Base-by-base conservation (phyloP, 495 filamentous ascomycete species). In the Penicillium fimorum region DNA sequence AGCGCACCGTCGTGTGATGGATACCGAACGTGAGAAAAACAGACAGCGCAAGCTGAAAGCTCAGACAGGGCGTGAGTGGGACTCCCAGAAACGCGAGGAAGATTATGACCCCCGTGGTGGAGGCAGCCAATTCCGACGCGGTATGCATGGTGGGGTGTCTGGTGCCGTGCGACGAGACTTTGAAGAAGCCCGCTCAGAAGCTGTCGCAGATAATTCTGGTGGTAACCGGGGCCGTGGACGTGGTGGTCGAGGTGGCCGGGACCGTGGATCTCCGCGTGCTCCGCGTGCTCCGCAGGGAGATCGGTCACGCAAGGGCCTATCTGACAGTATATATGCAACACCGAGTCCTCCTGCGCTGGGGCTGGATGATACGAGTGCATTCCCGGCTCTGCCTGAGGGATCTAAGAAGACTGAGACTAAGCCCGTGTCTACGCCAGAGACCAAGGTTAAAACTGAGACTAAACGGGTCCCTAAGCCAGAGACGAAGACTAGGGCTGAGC, bases 11-110 rank as follows among this genome's bases (percentile, higher is more conserved):
- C 74, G 78, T 32, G 74, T 81, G 38, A 85, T 88, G 85, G 85
- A 87, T 61, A 77, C 73, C 27, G 89, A 92, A 67, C 71, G 89
- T 20, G 88, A 90, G 63, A 80, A 80, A 59, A 92, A 92, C 58
- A 71, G 87, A 33, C 75, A 81, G 63, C 73, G 89, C 51, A 92
- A 92, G 63, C 70, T 92, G 18, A 78, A 83, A 25, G 85, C 87
- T 13, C 68, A 84, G 38, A 77, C 73, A 0, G 87, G 82, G 3
- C 73, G 89, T 41, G 89, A 92, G 67, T 92, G 89, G 89, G 89
- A 92, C 74, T 78, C 79, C 15, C 81, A 85, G 58, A 92, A 92
- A 67, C 79, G 79, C 22, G 87, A 90, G 58, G 82, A 84, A 17
- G 80, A 85, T 64, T 82, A 76, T 53, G 77, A 72, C 42, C 70